Evolutionary conservation across 805 yeast genomes (phyloP).

Genomic region (Candida tammaniensis): DNA sequence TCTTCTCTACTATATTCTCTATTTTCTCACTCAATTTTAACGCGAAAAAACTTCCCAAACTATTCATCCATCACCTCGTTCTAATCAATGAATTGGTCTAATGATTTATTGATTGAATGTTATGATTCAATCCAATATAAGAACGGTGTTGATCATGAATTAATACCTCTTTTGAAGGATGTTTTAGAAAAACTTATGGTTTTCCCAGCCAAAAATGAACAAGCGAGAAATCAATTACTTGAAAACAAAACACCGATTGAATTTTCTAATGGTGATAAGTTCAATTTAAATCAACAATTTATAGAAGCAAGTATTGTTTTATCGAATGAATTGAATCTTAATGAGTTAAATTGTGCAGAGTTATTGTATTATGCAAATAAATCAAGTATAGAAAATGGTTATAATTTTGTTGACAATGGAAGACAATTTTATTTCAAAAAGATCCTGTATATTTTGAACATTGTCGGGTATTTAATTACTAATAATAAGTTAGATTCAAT

Average conservation of each 20-base stretch:
- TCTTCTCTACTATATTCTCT: too few relatives aligned
- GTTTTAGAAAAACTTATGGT: slow-evolving; percentile 46
- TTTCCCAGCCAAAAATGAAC: slow-evolving; percentile 42
- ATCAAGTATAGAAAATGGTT: slow-evolving; percentile 43
- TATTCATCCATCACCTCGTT: too few relatives aligned
- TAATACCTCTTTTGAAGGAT: slow-evolving; percentile 31
- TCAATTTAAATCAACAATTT: slow-evolving; percentile 64
- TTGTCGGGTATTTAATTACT: slow-evolving; percentile 37
- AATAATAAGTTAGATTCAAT: slow-evolving; percentile 22
- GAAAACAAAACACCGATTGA: slow-evolving; percentile 31
- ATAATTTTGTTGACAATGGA: slow-evolving; percentile 56
- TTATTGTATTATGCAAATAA: slow-evolving; percentile 49
- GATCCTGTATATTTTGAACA: slow-evolving; percentile 69
- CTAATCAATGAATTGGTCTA: slow-evolving; percentile 42
- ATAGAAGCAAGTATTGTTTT: slow-evolving; percentile 59
- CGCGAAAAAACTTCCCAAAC: too few relatives aligned
- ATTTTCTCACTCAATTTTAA: too few relatives aligned
- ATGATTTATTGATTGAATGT: slow-evolving; percentile 40
- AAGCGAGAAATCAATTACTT: slow-evolving; percentile 47
- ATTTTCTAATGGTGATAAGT: slow-evolving; percentile 56
- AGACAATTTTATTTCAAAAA: slow-evolving; percentile 66
- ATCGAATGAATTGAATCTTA: slow-evolving; percentile 49
- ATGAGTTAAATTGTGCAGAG: slow-evolving; percentile 76
- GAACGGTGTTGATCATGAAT: slow-evolving; percentile 19
- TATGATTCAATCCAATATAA: slow-evolving; percentile 41